Evolutionary conservation across 2,329 filamentous ascomycete species (phyloP).

Genomic region (Tolypocladium ovalisporum): DNA sequence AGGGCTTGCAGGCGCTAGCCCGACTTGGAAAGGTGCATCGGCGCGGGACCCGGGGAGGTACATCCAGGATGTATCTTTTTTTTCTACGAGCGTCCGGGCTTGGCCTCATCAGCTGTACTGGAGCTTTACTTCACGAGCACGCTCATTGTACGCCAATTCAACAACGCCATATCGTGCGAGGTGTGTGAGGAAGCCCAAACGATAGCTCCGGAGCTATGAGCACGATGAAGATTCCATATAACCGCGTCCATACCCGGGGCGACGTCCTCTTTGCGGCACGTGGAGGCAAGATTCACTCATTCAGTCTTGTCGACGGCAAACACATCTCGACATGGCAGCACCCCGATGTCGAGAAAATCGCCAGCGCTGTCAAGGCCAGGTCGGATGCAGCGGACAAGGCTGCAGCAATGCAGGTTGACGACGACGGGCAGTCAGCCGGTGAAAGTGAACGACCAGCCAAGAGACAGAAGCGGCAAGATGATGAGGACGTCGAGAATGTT

Average conservation of each 20-base stretch:
- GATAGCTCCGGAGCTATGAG: neutral
- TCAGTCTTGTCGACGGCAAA: conserved; percentile 45
- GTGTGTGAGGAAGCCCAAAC: neutral
- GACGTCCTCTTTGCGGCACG: conserved; percentile 61
- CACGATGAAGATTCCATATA: conserved; percentile 50
- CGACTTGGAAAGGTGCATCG: conserved; percentile 1
- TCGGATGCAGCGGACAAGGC: conserved; percentile 5
- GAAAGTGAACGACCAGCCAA: conserved; percentile 23
- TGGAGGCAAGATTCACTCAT: conserved; percentile 60
- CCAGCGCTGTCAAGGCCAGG: conserved; percentile 15
- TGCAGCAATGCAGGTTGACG: conserved; percentile 5
- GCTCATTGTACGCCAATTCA: neutral
- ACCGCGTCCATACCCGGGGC: conserved; percentile 45
- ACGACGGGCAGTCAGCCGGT: conserved; percentile 7
- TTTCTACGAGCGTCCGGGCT: conserved; percentile 1
- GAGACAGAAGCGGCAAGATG: conserved; percentile 19
- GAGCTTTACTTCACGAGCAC: neutral
- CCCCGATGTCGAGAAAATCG: conserved; percentile 26
- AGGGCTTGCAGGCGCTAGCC: conserved; percentile 25
- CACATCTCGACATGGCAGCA: conserved; percentile 53
- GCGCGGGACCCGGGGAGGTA: conserved; percentile 9
- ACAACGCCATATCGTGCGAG: neutral
- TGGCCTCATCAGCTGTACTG: neutral
- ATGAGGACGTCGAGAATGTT: conserved; percentile 7
- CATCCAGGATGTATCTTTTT: conserved; percentile 24